A percentile compares a stretch with the other conserved stretches of the same genome.
Evolutionary conservation across 306 rosid species (phyloP).

Genomic region (Casuarina cunninghamiana): DNA sequence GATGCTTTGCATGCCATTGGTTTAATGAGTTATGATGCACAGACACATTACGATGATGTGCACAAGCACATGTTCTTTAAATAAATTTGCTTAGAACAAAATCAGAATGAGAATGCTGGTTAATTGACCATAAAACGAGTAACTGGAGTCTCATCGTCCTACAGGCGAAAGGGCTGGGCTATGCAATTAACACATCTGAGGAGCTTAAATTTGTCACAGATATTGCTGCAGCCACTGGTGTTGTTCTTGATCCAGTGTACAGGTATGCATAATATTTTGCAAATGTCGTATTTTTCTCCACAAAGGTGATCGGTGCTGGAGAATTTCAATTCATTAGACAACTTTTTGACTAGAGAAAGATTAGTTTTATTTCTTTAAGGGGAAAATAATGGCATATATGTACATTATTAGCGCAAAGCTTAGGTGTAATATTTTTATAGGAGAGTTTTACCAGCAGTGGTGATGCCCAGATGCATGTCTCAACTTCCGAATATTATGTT

Average conservation of each 20-base stretch:
- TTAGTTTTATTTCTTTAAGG: not conserved
- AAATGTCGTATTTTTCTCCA: not conserved
- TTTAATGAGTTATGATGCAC: not conserved
- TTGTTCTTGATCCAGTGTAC: conserved; percentile 92
- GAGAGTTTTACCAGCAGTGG: not conserved
- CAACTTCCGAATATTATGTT: no score
- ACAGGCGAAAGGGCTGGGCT: conserved; percentile 94
- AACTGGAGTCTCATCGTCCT: conserved; percentile 19
- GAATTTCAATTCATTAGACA: not conserved
- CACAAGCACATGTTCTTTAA: not conserved
- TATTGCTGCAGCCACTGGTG: conserved; percentile 76
- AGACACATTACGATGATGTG: not conserved
- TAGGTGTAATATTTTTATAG: not conserved
- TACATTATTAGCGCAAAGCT: not conserved
- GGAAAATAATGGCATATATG: not conserved
- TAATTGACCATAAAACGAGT: conserved; percentile 23
- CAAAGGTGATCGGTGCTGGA: not conserved
- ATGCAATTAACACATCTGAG: conserved; percentile 81
- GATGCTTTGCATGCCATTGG: not conserved
- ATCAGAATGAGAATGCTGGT: conserved; percentile 15
- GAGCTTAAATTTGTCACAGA: conserved; percentile 79
- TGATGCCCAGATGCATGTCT: no score
- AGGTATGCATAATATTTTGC: conserved; percentile 45
- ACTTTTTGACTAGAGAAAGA: not conserved
- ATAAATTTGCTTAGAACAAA: not conserved